Percentiles rank a stretch among this genome's conserved stretches.
Conservation (phyloP, 1,284 basidiomycete species). For the Ceratobasidium sp. region DNA sequence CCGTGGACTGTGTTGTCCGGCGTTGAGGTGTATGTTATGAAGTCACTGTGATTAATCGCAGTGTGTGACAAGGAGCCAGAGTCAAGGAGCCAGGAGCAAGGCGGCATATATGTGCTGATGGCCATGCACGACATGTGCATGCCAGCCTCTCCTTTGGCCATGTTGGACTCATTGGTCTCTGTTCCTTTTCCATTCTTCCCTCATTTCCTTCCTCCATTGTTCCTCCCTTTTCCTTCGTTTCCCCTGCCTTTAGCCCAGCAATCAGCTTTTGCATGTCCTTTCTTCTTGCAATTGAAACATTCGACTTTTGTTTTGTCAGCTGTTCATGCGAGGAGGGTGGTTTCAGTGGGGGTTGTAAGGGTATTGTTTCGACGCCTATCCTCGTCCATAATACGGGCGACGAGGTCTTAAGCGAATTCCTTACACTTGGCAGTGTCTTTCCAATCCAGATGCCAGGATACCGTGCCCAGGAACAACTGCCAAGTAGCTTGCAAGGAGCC, state of each 20-base stretch:
- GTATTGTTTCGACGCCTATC: no score
- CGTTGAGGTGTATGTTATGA: neutral
- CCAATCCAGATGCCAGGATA: no score
- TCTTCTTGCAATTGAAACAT: slow-evolving; percentile 1
- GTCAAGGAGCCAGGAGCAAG: neutral
- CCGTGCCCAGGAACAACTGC: no score
- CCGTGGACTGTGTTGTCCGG: neutral
- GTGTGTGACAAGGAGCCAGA: neutral
- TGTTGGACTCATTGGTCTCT: neutral
- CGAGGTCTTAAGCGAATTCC: no score
- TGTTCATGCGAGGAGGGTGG: neutral
- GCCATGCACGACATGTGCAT: slow-evolving; percentile 6
- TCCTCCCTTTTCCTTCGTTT: neutral
- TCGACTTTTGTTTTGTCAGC: neutral
- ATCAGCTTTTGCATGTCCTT: neutral
- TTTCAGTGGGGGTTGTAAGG: neutral
- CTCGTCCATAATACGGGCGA: no score
- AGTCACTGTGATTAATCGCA: neutral
- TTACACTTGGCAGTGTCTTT: no score
- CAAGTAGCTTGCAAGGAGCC: no score
- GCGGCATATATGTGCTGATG: neutral
- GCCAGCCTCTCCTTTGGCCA: neutral
- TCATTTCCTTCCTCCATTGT: neutral
- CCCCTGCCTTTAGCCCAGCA: neutral
- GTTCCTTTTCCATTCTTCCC: no score